These are phyloP conservation scores for Xylaria sp. DNA, from an alignment of 2,329 filamentous ascomycete species.

Conservation along the genomic window DNA sequence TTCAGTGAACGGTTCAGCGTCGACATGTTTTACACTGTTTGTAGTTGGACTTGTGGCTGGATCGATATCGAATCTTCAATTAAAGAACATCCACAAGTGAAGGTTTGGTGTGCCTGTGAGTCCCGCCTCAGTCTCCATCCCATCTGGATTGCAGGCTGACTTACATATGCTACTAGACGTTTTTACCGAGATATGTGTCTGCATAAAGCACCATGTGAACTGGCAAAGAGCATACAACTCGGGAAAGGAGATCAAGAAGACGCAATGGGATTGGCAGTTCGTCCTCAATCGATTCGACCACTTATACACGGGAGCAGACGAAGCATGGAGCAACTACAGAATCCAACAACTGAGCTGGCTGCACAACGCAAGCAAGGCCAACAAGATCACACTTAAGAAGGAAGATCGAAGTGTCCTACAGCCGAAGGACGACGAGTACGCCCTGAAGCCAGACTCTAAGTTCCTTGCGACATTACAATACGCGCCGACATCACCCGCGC, in stretches of 20 bases:
- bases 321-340: neutral
- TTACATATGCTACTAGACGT: neutral
- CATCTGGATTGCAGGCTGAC: neutral
- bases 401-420: neutral
- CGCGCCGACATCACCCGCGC: neutral
- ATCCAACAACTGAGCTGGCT: neutral
- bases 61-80: neutral
- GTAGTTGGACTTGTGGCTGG: neutral
- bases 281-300: neutral
- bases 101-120: neutral
- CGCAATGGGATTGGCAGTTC: neutral
- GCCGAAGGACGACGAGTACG: neutral
- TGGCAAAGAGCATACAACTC: neutral
- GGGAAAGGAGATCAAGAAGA: neutral
- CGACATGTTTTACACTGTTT: neutral
- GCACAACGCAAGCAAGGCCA: neutral
- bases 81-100: neutral
- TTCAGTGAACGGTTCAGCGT: neutral
- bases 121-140: neutral
- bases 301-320: neutral
- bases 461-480: neutral
- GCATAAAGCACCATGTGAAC: neutral
- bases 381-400: neutral
- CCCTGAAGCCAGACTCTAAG: neutral
- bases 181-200: neutral